Conservation (phyloP, 192 early-diverging fungal genomes). For the Backusella tarrabulga region DNA sequence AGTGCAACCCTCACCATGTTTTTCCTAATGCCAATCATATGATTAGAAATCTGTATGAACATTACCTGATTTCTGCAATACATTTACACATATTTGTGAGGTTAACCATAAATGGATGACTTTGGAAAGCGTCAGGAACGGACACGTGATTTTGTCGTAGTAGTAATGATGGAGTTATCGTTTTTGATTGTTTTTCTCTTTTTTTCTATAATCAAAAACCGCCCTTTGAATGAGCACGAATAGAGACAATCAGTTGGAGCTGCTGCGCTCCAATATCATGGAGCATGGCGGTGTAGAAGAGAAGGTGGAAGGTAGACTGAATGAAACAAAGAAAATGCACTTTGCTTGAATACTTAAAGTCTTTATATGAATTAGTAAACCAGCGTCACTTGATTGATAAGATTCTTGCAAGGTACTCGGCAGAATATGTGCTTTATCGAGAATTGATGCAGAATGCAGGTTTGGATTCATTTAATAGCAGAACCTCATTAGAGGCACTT, state of each 20-base stretch:
- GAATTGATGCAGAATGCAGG: constrained; percentile 74
- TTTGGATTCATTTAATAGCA: not conserved
- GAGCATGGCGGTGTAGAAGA: constrained; percentile 56
- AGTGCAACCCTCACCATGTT: too few relatives aligned
- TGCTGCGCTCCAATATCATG: constrained; percentile 45
- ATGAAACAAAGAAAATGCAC: not conserved
- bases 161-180: not conserved
- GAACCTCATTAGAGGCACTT: not conserved
- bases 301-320: constrained; percentile 50
- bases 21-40: too few relatives aligned
- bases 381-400: constrained; percentile 92
- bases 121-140: not conserved
- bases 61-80: too few relatives aligned
- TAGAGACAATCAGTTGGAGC: constrained; percentile 13
- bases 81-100: too few relatives aligned
- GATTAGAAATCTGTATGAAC: too few relatives aligned
- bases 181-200: not conserved
- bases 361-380: constrained; percentile 57
- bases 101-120: not conserved
- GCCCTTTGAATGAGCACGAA: not conserved
- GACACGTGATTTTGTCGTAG: not conserved
- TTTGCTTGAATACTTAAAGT: not conserved
- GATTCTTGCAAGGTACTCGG: constrained; percentile 84
- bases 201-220: not conserved
- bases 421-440: constrained; percentile 82